These are phyloP conservation scores for Byssoonygena ceratinophila DNA, from an alignment of 2,329 filamentous ascomycete genomes.

Conservation along the genomic window DNA sequence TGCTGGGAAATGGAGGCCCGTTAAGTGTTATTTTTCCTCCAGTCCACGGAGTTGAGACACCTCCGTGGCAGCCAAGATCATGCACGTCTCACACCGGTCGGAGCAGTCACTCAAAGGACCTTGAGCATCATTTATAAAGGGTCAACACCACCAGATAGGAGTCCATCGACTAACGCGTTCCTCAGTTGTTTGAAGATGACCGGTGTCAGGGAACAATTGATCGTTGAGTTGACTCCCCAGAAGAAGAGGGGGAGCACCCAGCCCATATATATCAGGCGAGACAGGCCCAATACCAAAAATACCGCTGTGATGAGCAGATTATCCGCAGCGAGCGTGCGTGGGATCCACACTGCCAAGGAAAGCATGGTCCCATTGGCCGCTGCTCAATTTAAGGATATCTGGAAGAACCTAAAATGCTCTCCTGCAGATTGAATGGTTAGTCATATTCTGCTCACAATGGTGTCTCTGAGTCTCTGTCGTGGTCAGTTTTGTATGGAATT, in stretches of 20 bases:
- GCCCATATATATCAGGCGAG: background rate
- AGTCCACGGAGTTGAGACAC: constrained; percentile 2
- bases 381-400: background rate
- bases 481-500: no score
- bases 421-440: background rate
- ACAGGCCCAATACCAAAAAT: constrained; percentile 1
- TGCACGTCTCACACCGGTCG: background rate
- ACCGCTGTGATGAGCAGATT: constrained; percentile 3
- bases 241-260: background rate
- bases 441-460: background rate
- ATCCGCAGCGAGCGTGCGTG: background rate
- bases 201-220: background rate
- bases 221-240: background rate
- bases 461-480: no score
- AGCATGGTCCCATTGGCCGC: background rate
- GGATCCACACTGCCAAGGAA: background rate
- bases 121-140: background rate
- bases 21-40: background rate
- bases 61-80: constrained; percentile 8
- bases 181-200: background rate
- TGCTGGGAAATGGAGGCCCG: background rate
- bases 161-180: no score
- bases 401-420: background rate
- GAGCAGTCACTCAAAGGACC: background rate
- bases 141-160: constrained; percentile 7